phyloP scores from a whole-genome alignment of 306 rosid genomes.

The Purshia tridentata region DNA sequence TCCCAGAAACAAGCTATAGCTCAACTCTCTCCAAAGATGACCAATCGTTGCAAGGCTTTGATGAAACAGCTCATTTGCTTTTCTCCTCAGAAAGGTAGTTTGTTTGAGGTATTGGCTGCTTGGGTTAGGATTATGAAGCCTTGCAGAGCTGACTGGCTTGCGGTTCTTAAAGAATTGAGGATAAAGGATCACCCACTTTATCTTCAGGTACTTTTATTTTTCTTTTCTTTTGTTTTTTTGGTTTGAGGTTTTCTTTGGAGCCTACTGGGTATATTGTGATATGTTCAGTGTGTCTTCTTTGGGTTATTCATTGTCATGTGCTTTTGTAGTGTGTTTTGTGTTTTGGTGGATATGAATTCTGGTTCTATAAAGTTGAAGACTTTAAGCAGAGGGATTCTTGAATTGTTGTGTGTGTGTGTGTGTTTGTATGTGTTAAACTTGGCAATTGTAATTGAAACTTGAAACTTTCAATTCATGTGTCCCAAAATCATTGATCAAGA shows the following conservation, averaged over 20 bases:
- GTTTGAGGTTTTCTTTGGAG: background rate
- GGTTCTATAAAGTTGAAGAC: background rate
- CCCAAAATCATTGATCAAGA: background rate
- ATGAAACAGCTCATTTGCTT: conserved; percentile 86
- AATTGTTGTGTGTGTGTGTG: background rate
- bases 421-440: background rate
- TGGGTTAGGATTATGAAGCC: conserved; percentile 89
- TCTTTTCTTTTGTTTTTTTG: background rate
- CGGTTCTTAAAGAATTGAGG: conserved; percentile 66
- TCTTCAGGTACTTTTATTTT: conserved; percentile 52
- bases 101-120: conserved; percentile 54
- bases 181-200: conserved; percentile 58
- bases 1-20: conserved; percentile 56
- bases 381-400: background rate
- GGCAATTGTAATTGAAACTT: background rate
- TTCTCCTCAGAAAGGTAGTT: conserved; percentile 43
- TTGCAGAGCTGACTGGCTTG: conserved; percentile 81
- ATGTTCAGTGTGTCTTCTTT: background rate
- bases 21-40: conserved; percentile 60
- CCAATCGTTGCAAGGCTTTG: conserved; percentile 67
- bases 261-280: background rate
- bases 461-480: background rate
- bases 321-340: conserved; percentile 6
- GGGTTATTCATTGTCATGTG: background rate
- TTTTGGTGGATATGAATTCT: background rate